Conservation (phyloP, 2,329 filamentous ascomycete species). For the Plectosphaerella cucumerina region DNA sequence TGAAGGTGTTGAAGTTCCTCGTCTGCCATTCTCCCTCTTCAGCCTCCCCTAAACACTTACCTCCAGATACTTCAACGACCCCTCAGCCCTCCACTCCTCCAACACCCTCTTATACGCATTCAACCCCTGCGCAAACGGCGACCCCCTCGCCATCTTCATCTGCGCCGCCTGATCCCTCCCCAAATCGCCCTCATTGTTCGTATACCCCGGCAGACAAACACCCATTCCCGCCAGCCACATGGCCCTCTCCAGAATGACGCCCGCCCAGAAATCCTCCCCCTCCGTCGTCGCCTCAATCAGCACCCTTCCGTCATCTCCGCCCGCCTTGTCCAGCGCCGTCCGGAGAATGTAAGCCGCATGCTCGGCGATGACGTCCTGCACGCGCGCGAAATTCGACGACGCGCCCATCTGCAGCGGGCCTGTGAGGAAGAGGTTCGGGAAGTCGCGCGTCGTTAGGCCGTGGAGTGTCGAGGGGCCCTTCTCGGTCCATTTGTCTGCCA, state of each 20-base stretch:
- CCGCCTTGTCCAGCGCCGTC: conserved; percentile 16
- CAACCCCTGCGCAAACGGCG: conserved; percentile 25
- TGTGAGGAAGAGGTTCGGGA: conserved; percentile 52
- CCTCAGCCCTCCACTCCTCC: conserved; percentile 22
- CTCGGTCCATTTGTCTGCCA: conserved; percentile 38
- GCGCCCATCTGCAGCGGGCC: conserved; percentile 36
- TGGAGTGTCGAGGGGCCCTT: conserved; percentile 46
- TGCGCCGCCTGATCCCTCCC: conserved; percentile 19
- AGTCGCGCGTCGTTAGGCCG: conserved; percentile 40
- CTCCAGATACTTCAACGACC: conserved; percentile 17
- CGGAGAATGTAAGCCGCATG: conserved; percentile 37
- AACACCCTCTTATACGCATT: conserved; percentile 22
- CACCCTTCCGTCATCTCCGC: conserved; percentile 9
- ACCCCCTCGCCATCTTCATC: conserved; percentile 24
- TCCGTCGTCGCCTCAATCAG: conserved; percentile 38
- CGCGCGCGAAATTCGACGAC: conserved; percentile 31
- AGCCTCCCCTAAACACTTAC: background rate
- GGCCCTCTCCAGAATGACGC: conserved; percentile 32
- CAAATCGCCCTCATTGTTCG: conserved; percentile 40
- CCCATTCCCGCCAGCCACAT: conserved; percentile 31
- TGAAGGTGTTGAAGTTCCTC: background rate
- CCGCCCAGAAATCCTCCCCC: conserved; percentile 44
- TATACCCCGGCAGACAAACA: conserved; percentile 52
- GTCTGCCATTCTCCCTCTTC: background rate
- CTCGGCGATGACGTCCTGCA: conserved; percentile 26